Base-by-base conservation (phyloP, 2,329 filamentous ascomycete species). In the Arthroderma sp. region DNA sequence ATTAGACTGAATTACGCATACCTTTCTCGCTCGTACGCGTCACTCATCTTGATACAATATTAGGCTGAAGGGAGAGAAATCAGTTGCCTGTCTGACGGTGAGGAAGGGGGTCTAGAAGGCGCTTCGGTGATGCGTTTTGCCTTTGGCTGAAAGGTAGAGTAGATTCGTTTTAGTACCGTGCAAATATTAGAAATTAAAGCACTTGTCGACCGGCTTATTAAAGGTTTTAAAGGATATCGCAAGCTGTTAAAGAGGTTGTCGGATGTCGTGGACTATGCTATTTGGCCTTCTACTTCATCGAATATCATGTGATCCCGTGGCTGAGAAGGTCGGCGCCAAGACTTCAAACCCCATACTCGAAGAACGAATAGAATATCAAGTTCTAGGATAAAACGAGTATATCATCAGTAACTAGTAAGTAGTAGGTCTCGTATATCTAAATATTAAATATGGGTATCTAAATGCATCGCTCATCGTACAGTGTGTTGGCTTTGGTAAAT, bases 21-120 rank as follows among this genome's bases (percentile, higher is more conserved):
- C 80, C 81, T 68, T 75, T 89, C 85, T 71, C 85, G 85, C 75
- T 88, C 85, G 75, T 87, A 89, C 63, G 85, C 80, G 71, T 88
- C 85, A 51, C 85, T 85, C 85, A 88, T 88, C 54, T 51, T 67
- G 54, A 31, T 21, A 4, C 3, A 2, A 17, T 8, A 2, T 15
- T 54, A 6, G 33, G 13, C 8, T 38, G 37, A 23, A 19, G 11
- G 23, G 11, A 38, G n/a, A 13, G 2, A 11, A 23, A 23, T 3
- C n/a, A 19, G 39, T 9, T 15, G 19, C 23, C 9, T 6, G 11
- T 19, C 6, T 13, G 39, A 5, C 4, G 15, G 41, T n/a, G 38
- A 2, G 17, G 5, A n/a, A n/a, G 41, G 5, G 41, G 21, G 11
- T 21, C n/a, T 41, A 4, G 38, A 41, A n/a, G 15, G n/a, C n/a